Evolutionary conservation across 371 early-diverging fungal genomes (phyloP).

Genomic region (Actinomucor elegans): DNA sequence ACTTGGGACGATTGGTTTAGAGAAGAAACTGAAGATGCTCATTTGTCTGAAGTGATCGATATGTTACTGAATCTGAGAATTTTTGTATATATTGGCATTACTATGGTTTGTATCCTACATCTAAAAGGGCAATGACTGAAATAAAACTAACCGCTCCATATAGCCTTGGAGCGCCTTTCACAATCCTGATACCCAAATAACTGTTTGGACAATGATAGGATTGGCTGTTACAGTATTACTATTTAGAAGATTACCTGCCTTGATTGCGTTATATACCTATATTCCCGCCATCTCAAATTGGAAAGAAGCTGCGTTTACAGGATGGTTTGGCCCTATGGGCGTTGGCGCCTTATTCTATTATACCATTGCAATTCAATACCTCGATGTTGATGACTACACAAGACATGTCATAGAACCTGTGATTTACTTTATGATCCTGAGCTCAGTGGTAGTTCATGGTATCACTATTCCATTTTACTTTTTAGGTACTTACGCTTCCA

Average conservation of each 20-base stretch:
- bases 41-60: constrained; percentile 85
- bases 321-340: constrained; percentile 97
- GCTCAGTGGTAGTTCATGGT: constrained; percentile 78
- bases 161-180: constrained; percentile 70
- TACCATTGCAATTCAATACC: constrained; percentile 45
- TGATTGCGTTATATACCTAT: constrained; percentile 58
- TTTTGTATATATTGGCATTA: constrained; percentile 89
- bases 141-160: not conserved
- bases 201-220: constrained; percentile 60
- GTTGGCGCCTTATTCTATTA: constrained; percentile 79
- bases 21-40: constrained; percentile 76
- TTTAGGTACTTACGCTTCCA: constrained; percentile 20
- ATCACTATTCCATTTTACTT: constrained; percentile 68
- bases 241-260: constrained; percentile 78
- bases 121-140: too few relatives aligned
- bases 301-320: constrained; percentile 86
- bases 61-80: constrained; percentile 81
- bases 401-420: constrained; percentile 55
- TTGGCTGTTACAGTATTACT: constrained; percentile 67
- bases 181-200: constrained; percentile 33
- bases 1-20: constrained; percentile 90
- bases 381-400: constrained; percentile 20
- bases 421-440: constrained; percentile 68
- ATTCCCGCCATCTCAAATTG: constrained; percentile 70
- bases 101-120: constrained; percentile 44